These are phyloP conservation scores for Agrocybe praecox DNA, from an alignment of 768 basidiomycete species.

Conservation along the genomic window DNA sequence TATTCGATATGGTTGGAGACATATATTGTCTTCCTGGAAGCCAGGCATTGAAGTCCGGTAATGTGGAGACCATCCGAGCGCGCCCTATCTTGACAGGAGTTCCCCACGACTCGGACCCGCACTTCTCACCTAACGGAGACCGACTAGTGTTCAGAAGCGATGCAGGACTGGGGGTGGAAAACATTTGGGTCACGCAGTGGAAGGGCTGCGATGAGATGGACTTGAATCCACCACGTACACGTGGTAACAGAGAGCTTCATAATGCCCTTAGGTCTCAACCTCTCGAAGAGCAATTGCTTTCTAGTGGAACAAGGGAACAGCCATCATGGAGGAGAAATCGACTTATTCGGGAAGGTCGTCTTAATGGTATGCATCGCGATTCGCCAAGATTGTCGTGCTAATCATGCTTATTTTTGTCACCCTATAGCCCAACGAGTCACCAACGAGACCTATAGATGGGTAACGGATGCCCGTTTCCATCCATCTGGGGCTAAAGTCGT, in stretches of 20 bases:
- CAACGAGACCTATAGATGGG: slow-evolving; percentile 75
- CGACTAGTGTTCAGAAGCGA: slow-evolving; percentile 72
- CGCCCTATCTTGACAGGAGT: slow-evolving; percentile 63
- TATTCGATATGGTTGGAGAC: slow-evolving; percentile 78
- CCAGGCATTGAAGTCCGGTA: slow-evolving; percentile 23
- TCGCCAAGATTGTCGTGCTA: not conserved
- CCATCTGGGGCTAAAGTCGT: slow-evolving; percentile 62
- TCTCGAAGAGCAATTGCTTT: slow-evolving; percentile 49
- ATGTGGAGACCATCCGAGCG: slow-evolving; percentile 37
- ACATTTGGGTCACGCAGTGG: slow-evolving; percentile 75
- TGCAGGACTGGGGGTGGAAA: slow-evolving; percentile 72
- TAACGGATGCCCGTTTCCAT: slow-evolving; percentile 73
- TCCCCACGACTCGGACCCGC: slow-evolving; percentile 73
- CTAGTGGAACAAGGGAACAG: slow-evolving; percentile 54
- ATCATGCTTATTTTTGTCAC: not conserved
- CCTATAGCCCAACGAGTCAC: slow-evolving; percentile 53
- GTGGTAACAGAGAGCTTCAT: slow-evolving; percentile 22
- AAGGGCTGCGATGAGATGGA: slow-evolving; percentile 65
- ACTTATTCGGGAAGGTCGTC: slow-evolving; percentile 60
- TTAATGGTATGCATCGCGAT: slow-evolving; percentile 34
- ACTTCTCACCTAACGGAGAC: slow-evolving; percentile 69
- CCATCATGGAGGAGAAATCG: slow-evolving; percentile 46
- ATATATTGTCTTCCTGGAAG: slow-evolving; percentile 66
- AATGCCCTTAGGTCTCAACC: slow-evolving; percentile 37
- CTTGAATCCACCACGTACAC: slow-evolving; percentile 36